Conservation (phyloP, 2,329 filamentous ascomycete genomes). For the Colletotrichum trifolii region DNA sequence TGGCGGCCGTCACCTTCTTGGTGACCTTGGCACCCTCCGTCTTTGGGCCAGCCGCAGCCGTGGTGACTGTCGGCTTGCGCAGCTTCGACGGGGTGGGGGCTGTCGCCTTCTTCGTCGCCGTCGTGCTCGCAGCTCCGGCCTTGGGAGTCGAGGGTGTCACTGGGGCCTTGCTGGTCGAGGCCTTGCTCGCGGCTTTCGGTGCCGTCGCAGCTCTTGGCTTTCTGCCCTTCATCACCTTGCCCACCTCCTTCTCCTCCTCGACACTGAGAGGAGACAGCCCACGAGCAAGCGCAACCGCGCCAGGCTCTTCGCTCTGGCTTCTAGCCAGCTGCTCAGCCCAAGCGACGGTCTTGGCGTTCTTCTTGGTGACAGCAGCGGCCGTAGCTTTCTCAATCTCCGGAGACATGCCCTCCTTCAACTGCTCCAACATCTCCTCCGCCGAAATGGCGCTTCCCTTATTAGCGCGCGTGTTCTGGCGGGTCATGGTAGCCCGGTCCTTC, state of each 20-base stretch:
- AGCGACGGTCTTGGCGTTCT: conserved; percentile 22
- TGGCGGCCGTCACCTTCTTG: conserved; percentile 36
- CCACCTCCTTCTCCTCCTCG: conserved; percentile 23
- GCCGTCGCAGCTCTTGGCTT: conserved; percentile 7
- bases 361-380: conserved; percentile 1
- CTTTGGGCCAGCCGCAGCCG: conserved; percentile 37
- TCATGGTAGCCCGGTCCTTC: conserved; percentile 55
- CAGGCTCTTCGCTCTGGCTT: conserved; percentile 23
- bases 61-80: conserved; percentile 6
- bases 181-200: neutral
- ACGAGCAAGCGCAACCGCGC: neutral
- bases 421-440: conserved; percentile 45
- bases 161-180: neutral
- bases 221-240: conserved; percentile 11
- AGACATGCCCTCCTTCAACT: conserved; percentile 34
- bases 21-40: conserved; percentile 46
- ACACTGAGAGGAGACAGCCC: neutral
- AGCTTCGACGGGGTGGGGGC: conserved; percentile 9
- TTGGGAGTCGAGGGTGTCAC: too few relatives aligned
- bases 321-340: conserved; percentile 29
- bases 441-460: conserved; percentile 54
- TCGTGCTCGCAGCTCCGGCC: neutral
- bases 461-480: conserved; percentile 56
- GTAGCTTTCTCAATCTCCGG: neutral
- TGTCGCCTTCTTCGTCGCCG: conserved; percentile 1